These are phyloP conservation scores for Rehmannia glutinosa DNA, from an alignment of 257 asterid species.

Conservation along the genomic window DNA sequence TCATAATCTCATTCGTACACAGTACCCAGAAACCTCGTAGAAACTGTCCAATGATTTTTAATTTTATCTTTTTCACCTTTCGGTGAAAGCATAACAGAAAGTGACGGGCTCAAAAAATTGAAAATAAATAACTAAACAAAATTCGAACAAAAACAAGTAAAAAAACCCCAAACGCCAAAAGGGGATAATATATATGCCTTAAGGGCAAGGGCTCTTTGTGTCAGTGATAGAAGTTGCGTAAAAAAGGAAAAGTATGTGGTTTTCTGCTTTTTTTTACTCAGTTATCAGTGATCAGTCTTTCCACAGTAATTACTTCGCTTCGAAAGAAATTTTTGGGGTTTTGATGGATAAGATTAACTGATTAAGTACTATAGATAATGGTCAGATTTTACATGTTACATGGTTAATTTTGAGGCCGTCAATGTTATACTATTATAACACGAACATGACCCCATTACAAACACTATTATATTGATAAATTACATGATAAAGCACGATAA, in stretches of 20 bases:
- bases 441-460: too few relatives aligned
- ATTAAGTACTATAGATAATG: background rate
- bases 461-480: too few relatives aligned
- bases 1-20: slow-evolving; percentile 17
- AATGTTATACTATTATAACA: too few relatives aligned
- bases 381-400: background rate
- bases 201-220: slow-evolving; percentile 14
- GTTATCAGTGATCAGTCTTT: background rate
- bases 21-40: background rate
- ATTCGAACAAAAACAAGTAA: background rate
- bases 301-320: background rate
- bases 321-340: background rate
- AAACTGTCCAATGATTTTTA: slow-evolving; percentile 10
- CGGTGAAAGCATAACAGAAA: slow-evolving; percentile 22
- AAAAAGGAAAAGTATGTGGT: slow-evolving; percentile 5
- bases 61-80: slow-evolving; percentile 8
- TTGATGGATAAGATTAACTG: background rate
- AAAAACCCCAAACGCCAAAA: background rate
- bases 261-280: background rate
- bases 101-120: slow-evolving; percentile 1
- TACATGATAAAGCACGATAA: too few relatives aligned
- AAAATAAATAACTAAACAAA: background rate
- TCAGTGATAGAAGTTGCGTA: slow-evolving; percentile 6
- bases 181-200: background rate
- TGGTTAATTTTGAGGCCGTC: too few relatives aligned